phyloP scores from a whole-genome alignment of 2,329 filamentous ascomycete genomes.

The Aspergillus tamarii region DNA sequence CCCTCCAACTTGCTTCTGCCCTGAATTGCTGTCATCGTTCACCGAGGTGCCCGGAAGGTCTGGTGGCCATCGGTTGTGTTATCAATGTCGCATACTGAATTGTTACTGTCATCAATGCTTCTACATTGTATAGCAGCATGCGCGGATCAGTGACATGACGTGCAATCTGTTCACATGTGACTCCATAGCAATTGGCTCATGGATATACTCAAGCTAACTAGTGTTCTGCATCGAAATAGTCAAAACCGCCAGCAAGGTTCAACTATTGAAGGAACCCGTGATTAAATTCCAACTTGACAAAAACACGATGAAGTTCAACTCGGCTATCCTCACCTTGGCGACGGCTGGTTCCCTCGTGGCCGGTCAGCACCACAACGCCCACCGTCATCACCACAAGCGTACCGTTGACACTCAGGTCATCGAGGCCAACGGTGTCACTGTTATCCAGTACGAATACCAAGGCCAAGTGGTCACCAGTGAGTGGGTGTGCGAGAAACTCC shows the following conservation, averaged over 20 bases:
- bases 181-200: not conserved
- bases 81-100: not conserved
- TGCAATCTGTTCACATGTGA: not conserved
- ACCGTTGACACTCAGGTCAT: conserved; percentile 51
- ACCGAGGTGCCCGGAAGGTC: not conserved
- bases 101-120: not conserved
- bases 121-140: not conserved
- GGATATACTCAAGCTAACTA: not conserved
- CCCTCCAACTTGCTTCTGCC: conserved; percentile 1
- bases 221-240: not conserved
- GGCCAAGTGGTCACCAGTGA: conserved; percentile 48
- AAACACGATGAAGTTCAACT: conserved; percentile 45
- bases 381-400: conserved; percentile 48
- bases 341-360: conserved; percentile 47
- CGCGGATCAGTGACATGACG: not conserved
- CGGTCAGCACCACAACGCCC: conserved; percentile 48
- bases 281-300: conserved; percentile 2
- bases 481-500: conserved; percentile 72
- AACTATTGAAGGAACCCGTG: not conserved
- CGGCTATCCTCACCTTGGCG: conserved; percentile 43
- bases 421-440: conserved; percentile 63
- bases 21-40: not conserved
- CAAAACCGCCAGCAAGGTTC: too few species aligned
- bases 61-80: not conserved
- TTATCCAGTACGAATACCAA: conserved; percentile 73